Percentiles rank a stretch among this genome's conserved stretches.
phyloP scores from a whole-genome alignment of 2,329 filamentous ascomycete genomes.

The Fusarium nematophilum region DNA sequence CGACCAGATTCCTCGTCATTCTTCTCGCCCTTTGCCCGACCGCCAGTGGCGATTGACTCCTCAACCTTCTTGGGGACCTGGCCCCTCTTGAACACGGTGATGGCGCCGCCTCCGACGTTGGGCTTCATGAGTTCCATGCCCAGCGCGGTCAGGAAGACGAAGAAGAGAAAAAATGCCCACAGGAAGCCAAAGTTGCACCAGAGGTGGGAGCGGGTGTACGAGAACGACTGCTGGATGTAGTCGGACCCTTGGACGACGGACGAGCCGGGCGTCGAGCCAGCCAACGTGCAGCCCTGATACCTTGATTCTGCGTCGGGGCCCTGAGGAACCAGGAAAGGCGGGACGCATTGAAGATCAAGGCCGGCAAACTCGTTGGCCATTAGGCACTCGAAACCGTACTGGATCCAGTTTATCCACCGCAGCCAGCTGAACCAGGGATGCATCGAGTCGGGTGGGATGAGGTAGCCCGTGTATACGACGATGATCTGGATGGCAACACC shows the following conservation, averaged over 20 bases:
- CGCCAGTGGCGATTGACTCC: slow-evolving; percentile 65
- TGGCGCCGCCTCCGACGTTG: slow-evolving; percentile 68
- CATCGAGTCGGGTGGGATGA: slow-evolving; percentile 68
- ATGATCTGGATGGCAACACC: slow-evolving; percentile 70
- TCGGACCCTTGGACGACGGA: slow-evolving; percentile 63
- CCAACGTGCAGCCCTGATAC: slow-evolving; percentile 66
- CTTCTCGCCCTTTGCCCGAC: slow-evolving; percentile 48
- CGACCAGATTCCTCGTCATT: slow-evolving; percentile 63
- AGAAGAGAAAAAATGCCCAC: slow-evolving; percentile 79
- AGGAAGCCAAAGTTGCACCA: slow-evolving; percentile 85
- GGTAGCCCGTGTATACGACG: slow-evolving; percentile 75
- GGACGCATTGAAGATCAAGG: slow-evolving; percentile 67
- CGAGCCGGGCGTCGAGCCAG: slow-evolving; percentile 58
- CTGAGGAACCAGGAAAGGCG: slow-evolving; percentile 68
- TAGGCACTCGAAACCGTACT: slow-evolving; percentile 77
- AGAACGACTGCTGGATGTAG: slow-evolving; percentile 65
- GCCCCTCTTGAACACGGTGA: slow-evolving; percentile 72
- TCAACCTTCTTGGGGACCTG: slow-evolving; percentile 70
- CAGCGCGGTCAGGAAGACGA: slow-evolving; percentile 76
- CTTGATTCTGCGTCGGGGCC: slow-evolving; percentile 43
- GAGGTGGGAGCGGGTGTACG: slow-evolving; percentile 67
- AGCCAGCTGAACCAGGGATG: slow-evolving; percentile 74
- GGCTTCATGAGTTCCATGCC: slow-evolving; percentile 75
- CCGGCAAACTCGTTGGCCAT: slow-evolving; percentile 72
- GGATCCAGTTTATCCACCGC: slow-evolving; percentile 74